Conservation (phyloP, 257 asterid species). For the Solanum dulcamara region DNA sequence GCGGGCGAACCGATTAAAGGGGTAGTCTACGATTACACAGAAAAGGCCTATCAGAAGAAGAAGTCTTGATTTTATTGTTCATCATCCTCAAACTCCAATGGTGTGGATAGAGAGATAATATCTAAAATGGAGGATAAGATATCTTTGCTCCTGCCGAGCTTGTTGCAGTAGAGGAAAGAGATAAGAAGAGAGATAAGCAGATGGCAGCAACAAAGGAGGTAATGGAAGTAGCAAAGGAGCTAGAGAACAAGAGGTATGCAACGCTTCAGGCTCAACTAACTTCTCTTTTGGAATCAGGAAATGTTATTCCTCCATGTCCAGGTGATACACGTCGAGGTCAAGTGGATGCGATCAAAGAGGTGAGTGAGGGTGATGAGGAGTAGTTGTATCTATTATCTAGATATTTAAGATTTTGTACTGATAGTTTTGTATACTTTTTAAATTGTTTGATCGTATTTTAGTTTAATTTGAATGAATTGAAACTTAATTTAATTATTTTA, state of each 20-base stretch:
- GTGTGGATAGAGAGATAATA: too few species aligned
- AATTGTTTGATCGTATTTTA: neutral
- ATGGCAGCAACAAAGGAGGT: too few species aligned
- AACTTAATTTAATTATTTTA: too few species aligned
- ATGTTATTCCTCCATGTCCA: neutral
- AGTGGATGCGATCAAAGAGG: neutral
- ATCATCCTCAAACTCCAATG: too few species aligned
- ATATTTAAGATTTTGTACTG: too few species aligned
- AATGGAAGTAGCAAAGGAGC: neutral
- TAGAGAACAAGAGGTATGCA: neutral
- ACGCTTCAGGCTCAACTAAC: neutral
- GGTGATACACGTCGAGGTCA: neutral
- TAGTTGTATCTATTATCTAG: too few species aligned
- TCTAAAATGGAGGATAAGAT: neutral
- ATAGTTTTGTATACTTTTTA: neutral
- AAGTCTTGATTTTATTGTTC: too few species aligned
- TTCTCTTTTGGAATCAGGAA: neutral
- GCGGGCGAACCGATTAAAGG: too few species aligned
- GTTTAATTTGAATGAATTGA: neutral
- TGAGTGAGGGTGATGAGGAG: neutral
- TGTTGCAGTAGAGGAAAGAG: neutral
- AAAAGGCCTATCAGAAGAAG: too few species aligned
- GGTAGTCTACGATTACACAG: too few species aligned
- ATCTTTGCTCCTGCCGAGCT: neutral
- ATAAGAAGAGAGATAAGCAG: neutral